These are phyloP conservation scores for Gracilaria domingensis DNA, from an alignment of 23 red algal species.

Conservation along the genomic window DNA sequence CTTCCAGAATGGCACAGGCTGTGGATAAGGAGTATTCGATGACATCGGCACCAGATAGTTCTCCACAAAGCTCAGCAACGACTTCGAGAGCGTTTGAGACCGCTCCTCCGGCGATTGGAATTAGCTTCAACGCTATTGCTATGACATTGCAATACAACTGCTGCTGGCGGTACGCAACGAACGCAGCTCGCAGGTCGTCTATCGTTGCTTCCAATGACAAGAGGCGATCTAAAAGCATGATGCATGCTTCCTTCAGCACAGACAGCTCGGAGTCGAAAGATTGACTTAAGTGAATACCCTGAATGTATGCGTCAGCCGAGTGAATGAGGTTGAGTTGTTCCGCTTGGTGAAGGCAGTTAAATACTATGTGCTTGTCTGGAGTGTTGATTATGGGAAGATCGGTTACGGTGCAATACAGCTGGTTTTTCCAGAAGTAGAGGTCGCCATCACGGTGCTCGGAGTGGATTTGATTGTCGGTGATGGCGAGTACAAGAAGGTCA, in stretches of 20 bases:
- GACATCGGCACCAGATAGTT: neutral
- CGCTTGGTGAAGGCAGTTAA: neutral
- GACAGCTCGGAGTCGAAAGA: neutral
- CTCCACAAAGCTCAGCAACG: neutral
- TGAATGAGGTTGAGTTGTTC: neutral
- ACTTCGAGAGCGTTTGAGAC: neutral
- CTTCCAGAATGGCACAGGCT: too few species aligned
- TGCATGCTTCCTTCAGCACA: neutral
- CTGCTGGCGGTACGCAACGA: neutral
- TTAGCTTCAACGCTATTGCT: neutral
- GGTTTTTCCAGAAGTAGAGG: neutral
- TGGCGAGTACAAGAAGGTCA: neutral
- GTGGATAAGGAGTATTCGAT: neutral
- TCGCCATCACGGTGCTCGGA: neutral
- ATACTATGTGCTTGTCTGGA: neutral
- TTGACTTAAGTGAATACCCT: neutral
- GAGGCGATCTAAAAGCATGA: neutral
- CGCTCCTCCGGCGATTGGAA: conserved; percentile 8
- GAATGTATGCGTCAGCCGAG: conserved; percentile 8
- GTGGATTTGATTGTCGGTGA: neutral
- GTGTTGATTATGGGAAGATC: neutral
- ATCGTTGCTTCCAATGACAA: neutral
- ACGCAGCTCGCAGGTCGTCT: neutral
- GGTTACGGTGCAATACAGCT: neutral
- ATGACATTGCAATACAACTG: neutral